phyloP scores from a whole-genome alignment of 2,329 filamentous ascomycete species.

The Cyphellophora attinorum region DNA sequence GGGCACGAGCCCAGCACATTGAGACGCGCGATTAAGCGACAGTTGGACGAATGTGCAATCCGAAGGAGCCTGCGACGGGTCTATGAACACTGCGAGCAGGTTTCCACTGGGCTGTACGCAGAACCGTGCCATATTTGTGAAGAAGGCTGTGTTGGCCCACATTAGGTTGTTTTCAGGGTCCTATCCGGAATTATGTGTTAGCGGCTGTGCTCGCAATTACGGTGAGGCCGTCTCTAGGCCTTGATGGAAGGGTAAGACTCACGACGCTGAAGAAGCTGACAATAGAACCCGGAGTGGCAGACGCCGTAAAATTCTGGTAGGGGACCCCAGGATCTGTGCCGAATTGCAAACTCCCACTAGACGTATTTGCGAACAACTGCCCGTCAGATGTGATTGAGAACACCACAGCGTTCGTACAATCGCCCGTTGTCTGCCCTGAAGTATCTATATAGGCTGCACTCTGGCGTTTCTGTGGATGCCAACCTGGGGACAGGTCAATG shows the following conservation, averaged over 20 bases:
- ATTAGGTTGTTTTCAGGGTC: constrained; percentile 12
- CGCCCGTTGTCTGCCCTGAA: constrained; percentile 8
- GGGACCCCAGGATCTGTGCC: constrained; percentile 9
- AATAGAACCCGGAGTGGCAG: constrained; percentile 10
- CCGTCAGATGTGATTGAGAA: constrained; percentile 13
- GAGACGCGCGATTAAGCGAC: constrained; percentile 5
- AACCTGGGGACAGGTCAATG: neutral
- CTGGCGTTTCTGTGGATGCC: too few species aligned
- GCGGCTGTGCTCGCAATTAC: too few species aligned
- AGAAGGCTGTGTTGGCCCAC: constrained; percentile 14
- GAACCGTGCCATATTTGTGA: constrained; percentile 13
- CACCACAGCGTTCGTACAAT: constrained; percentile 11
- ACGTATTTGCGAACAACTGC: constrained; percentile 13
- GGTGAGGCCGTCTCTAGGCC: too few species aligned
- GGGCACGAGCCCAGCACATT: constrained; percentile 4
- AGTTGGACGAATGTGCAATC: constrained; percentile 15
- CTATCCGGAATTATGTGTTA: too few species aligned
- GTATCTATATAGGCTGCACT: constrained; percentile 7
- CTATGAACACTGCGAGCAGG: constrained; percentile 13
- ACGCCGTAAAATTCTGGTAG: constrained; percentile 13
- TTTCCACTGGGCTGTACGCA: constrained; percentile 13
- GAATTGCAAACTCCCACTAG: constrained; percentile 12
- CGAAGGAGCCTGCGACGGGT: constrained; percentile 8
- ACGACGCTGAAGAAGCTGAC: constrained; percentile 15
- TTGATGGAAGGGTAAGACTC: too few species aligned